Conservation (phyloP, 2,329 filamentous ascomycete genomes). For the Colletotrichum sp. region DNA sequence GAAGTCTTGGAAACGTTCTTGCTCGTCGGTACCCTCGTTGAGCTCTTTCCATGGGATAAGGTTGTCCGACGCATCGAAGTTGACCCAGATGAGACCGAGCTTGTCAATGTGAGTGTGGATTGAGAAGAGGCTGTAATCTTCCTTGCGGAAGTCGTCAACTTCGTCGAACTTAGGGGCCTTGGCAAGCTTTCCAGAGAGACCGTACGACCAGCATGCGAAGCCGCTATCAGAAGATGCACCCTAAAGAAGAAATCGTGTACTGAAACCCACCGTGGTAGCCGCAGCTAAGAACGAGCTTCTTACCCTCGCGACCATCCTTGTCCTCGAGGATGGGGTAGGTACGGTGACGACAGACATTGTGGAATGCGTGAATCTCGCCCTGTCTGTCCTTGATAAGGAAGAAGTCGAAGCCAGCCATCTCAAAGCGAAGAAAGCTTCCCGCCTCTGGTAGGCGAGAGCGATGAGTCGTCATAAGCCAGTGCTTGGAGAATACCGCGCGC, state of each 20-base stretch:
- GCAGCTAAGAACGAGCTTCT: background rate
- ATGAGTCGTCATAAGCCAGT: constrained; percentile 31
- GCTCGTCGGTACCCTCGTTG: constrained; percentile 29
- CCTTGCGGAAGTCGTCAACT: constrained; percentile 41
- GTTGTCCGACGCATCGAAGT: constrained; percentile 40
- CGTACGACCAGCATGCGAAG: constrained; percentile 45
- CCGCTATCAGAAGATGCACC: background rate
- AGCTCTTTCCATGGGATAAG: constrained; percentile 46
- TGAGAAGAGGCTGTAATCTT: constrained; percentile 42
- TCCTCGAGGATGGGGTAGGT: constrained; percentile 19
- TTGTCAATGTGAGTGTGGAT: constrained; percentile 49
- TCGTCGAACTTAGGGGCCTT: constrained; percentile 48
- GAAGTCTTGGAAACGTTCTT: constrained; percentile 23
- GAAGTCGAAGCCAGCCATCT: constrained; percentile 20
- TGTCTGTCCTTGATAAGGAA: constrained; percentile 21
- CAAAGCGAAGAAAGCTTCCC: constrained; percentile 16
- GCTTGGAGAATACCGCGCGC: constrained; percentile 40
- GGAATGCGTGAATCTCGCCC: constrained; percentile 16
- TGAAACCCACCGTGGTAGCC: background rate
- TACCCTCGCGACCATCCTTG: constrained; percentile 17
- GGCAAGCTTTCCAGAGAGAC: constrained; percentile 43
- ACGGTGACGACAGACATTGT: constrained; percentile 22
- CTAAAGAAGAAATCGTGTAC: background rate
- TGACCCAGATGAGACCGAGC: constrained; percentile 53
- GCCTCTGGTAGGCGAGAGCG: constrained; percentile 15